phyloP scores from a whole-genome alignment of 345 rosid genomes.

The Erucastrum elatum region DNA sequence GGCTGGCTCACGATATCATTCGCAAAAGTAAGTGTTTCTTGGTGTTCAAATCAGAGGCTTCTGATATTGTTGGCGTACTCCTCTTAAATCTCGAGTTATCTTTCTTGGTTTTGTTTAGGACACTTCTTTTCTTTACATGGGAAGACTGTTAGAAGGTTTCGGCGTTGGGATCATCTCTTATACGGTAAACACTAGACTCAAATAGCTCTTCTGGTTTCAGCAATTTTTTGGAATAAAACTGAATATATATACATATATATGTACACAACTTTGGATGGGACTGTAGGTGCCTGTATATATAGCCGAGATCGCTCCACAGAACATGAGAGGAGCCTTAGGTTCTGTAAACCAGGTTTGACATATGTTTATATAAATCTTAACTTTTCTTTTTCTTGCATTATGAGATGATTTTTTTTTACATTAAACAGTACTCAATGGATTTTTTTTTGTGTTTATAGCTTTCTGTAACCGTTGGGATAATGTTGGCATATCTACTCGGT shows the following conservation, averaged over 20 bases:
- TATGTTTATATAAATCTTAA: slow-evolving; percentile 4
- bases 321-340: slow-evolving; percentile 82
- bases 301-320: slow-evolving; percentile 90
- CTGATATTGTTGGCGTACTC: slow-evolving; percentile 3
- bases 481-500: slow-evolving; percentile 91
- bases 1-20: slow-evolving; percentile 97
- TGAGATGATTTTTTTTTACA: neutral
- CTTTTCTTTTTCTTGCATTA: slow-evolving; percentile 4
- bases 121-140: slow-evolving; percentile 95
- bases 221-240: neutral
- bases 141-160: slow-evolving; percentile 92
- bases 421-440: slow-evolving; percentile 1
- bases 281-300: slow-evolving; percentile 82
- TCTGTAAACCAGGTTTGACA: slow-evolving; percentile 77
- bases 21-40: slow-evolving; percentile 63
- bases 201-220: slow-evolving; percentile 8
- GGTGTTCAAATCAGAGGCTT: neutral
- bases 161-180: slow-evolving; percentile 98
- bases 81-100: neutral
- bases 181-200: slow-evolving; percentile 53
- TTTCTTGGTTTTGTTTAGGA: slow-evolving; percentile 53
- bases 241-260: neutral
- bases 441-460: slow-evolving; percentile 51
- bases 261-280: neutral
- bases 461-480: slow-evolving; percentile 91